Percentiles rank a stretch among this genome's conserved stretches.
phyloP scores from a whole-genome alignment of 148 eudicot genomes.

The Beta vulgaris region DNA sequence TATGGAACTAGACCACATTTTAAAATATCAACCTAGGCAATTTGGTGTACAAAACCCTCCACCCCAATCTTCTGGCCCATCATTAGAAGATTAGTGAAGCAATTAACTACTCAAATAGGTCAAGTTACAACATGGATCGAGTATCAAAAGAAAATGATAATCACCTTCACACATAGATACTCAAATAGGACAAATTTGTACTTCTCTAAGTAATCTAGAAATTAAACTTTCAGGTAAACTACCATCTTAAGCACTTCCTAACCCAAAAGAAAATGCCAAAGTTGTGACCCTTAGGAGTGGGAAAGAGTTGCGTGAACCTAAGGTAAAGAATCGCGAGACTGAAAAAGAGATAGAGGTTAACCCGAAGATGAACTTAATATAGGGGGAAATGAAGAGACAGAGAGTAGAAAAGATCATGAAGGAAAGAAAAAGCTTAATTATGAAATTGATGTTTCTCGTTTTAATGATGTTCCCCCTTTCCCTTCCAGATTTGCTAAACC shows the following conservation, averaged over 20 bases:
- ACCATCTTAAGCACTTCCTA: slow-evolving; percentile 7
- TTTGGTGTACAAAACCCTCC: too few species aligned
- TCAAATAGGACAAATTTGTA: slow-evolving; percentile 12
- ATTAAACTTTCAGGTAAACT: slow-evolving; percentile 9
- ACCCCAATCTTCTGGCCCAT: background rate
- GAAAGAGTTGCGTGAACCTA: background rate
- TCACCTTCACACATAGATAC: slow-evolving; percentile 7
- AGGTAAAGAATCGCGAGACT: too few species aligned
- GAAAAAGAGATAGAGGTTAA: too few species aligned
- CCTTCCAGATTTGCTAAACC: too few species aligned
- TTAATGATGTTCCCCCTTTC: too few species aligned
- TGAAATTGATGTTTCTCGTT: too few species aligned
- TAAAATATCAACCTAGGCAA: background rate
- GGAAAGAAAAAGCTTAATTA: too few species aligned
- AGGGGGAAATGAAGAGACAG: too few species aligned
- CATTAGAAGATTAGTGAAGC: too few species aligned
- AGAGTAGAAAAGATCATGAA: too few species aligned
- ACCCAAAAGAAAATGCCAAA: background rate
- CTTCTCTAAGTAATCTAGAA: slow-evolving; percentile 10
- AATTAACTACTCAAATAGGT: too few species aligned
- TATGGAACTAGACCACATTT: background rate
- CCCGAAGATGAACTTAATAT: too few species aligned
- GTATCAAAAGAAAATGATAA: background rate
- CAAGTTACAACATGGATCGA: background rate
- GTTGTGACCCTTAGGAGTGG: background rate